These are phyloP conservation scores for Rubroshorea leprosula DNA, from an alignment of 345 rosid genomes.

Conservation along the genomic window DNA sequence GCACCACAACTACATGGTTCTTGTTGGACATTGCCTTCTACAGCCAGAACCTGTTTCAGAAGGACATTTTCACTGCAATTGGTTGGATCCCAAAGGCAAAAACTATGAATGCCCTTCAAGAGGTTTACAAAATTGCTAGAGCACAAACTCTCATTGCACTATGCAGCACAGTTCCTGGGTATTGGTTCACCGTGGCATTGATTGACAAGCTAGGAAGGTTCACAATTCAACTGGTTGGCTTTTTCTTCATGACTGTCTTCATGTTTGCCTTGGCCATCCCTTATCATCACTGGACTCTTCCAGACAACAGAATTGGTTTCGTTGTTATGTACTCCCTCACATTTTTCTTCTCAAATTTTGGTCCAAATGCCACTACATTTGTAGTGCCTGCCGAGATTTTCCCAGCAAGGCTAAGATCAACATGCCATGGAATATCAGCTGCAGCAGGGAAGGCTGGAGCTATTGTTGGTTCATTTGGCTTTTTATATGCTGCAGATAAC, in stretches of 20 bases:
- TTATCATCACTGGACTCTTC: slow-evolving; percentile 60
- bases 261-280: slow-evolving; percentile 63
- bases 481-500: slow-evolving; percentile 40
- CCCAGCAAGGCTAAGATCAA: slow-evolving; percentile 70
- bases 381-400: slow-evolving; percentile 74
- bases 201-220: slow-evolving; percentile 49
- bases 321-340: slow-evolving; percentile 56
- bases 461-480: slow-evolving; percentile 68
- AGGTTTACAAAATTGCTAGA: slow-evolving; percentile 47
- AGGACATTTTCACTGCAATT: slow-evolving; percentile 62
- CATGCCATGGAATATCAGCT: too few relatives aligned
- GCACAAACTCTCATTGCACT: too few relatives aligned
- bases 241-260: slow-evolving; percentile 51
- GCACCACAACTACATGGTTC: too few relatives aligned
- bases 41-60: slow-evolving; percentile 67
- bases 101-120: slow-evolving; percentile 63
- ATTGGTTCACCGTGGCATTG: slow-evolving; percentile 37
- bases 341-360: slow-evolving; percentile 74
- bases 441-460: slow-evolving; percentile 70
- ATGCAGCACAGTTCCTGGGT: slow-evolving; percentile 81
- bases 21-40: too few relatives aligned
- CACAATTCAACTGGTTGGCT: slow-evolving; percentile 51
- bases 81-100: slow-evolving; percentile 67
- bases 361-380: slow-evolving; percentile 77
- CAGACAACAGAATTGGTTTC: slow-evolving; percentile 45